These are phyloP conservation scores for Vigna nakashimae DNA, from an alignment of 306 rosid species.

Conservation along the genomic window DNA sequence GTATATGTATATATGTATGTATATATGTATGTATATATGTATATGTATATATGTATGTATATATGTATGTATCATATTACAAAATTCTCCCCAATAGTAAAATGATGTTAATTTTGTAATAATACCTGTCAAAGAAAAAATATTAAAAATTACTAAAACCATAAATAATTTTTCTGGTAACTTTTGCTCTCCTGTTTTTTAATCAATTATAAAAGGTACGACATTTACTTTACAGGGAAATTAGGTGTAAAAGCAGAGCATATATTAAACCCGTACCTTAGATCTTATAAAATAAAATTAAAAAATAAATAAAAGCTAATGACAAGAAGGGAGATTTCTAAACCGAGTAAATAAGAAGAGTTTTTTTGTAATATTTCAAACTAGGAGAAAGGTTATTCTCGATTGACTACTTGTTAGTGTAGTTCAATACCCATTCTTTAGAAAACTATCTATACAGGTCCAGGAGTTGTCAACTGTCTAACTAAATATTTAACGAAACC, in stretches of 20 bases:
- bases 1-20: too few relatives aligned
- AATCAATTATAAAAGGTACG: neutral
- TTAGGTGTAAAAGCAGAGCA: neutral
- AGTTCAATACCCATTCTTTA: neutral
- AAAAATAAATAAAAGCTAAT: neutral
- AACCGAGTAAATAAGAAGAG: neutral
- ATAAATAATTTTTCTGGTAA: constrained; percentile 9
- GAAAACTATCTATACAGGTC: neutral
- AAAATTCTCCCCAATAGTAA: neutral
- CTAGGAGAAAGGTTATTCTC: neutral
- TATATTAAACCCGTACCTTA: neutral
- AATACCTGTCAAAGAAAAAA: too few relatives aligned
- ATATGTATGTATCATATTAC: too few relatives aligned
- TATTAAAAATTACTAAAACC: neutral
- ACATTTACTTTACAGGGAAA: constrained; percentile 22
- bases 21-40: too few relatives aligned
- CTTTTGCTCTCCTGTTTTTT: constrained; percentile 7
- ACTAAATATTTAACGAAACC: neutral
- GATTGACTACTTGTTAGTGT: neutral
- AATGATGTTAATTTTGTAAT: too few relatives aligned
- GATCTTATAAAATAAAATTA: neutral
- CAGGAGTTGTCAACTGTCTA: constrained; percentile 20
- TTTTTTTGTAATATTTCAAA: constrained; percentile 18
- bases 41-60: too few relatives aligned
- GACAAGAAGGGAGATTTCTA: neutral